Base-by-base conservation (phyloP, 192 early-diverging fungal genomes). In the Lunasporangiospora selenospora region DNA sequence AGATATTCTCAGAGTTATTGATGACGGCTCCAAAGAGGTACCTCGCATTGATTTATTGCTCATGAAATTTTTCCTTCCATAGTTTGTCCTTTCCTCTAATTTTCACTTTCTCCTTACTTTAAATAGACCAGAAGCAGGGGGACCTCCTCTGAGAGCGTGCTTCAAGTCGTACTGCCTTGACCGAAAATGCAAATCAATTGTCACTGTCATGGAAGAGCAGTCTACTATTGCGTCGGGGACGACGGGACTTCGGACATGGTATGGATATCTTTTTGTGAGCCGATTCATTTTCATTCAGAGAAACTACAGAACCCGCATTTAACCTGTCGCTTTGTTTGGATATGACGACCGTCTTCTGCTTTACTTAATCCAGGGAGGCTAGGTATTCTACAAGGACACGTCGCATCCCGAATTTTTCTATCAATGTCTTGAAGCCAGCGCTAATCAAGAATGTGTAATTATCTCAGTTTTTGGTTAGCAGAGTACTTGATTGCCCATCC, bases 121-220 rank as follows among this genome's bases (percentile, higher is more conserved):
- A 52, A n/a, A 51, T 60, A 73, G 69, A 23, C 69, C 69, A 3
- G 69, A 73, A n/a, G 34, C 45, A 19, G 69, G 69, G 0, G 69
- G 69, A 21, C 69, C 69, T 15, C 69, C 69, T 27, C 48, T 73
- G 11, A 47, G 33, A 45, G 54, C 69, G 12, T 63, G 60, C 54
- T 73, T 73, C 49, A 73, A 73, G 32, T 58, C 69, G 5, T 73
- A 73, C 23, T 31, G 48, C 13, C 37, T 73, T 11, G 60, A 73
- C 34, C 54, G 49, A 26, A 40, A 37, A 15, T 73, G 69, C 23
- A 39, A 41, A 15, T 63, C 62, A 23, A 42, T 73, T 8, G 69
- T 73, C 8, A 63, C 69, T 3, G 69, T 73, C 5, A 73, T 73
- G 69, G 69, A 73, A 23, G 69, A 73, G 21, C 69, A 73, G 37